Evolutionary conservation across 352 stramenopile species (phyloP), one percentile per base, ranked within the genome.

Genomic region (Phytophthora pisi): DNA sequence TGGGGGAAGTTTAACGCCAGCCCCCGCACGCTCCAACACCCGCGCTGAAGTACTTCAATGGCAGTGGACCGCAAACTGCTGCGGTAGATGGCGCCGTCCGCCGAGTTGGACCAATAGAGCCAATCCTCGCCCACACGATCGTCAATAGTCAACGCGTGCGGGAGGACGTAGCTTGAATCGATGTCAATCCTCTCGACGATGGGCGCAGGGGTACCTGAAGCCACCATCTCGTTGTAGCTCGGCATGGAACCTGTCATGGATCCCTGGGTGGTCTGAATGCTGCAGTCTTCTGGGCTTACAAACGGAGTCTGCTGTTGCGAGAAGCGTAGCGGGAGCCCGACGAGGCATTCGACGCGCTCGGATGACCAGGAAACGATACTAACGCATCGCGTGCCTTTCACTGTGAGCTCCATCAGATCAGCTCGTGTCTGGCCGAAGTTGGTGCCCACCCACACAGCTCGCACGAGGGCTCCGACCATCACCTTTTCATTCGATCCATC

Each of bases 41-140:
- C 55, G 9, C 72, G 61, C 57, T 82, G 72, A 5, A 93, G 51
- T 11, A 80, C 57, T 8, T 79, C 60, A 15, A 92, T 82, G 8
- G 62, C 55, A 9, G 64, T 86, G 6, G 79, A 77, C 2, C 13
- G 13, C n/a, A 91, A 62, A 40, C 70, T 82, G n/a, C 72, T 90
- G 1, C 79, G 68, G 57, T 93, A 93, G 38, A 93, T 86, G 0
- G 47, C 70, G 0, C 85, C 83, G 36, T 93, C 85, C 1, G 61
- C 68, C 5, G 83, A 86, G 46, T 92, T 93, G 30, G 83, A 86
- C 85, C 85, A 93, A 62, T 88, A 92, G 4, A 93, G 58, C 68
- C 77, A 86, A 42, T 80, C 56, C 23, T 75, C 26, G 6, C 20
- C 34, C 20, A 55, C 50, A 20, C 72, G 51, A 66, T 78, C 66